Base-by-base conservation (phyloP, 2,329 filamentous ascomycete genomes). In the Colletotrichum lini region DNA sequence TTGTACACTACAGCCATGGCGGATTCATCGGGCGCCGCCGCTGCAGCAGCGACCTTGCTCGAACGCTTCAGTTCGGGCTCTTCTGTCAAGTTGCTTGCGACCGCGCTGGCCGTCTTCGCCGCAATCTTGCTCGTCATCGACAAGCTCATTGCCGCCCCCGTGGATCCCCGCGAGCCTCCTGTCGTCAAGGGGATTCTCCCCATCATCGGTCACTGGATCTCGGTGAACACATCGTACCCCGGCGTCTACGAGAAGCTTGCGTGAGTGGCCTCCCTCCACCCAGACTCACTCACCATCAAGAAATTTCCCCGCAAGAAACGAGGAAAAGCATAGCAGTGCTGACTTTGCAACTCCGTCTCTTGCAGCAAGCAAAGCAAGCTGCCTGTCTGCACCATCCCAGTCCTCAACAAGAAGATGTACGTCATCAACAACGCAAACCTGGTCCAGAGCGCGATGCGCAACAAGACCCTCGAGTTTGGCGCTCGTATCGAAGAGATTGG, bases 141-240 rank as follows among this genome's bases (percentile, higher is more conserved):
- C 45, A 68, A 47, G 30, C 21, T 71, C 30, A 18, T 71, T 18
- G 64, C 53, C 4, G 67, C 71, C 6, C 54, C 62, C 21, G 50
- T 79, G 5, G 78, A 81, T 62, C 76, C 80, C 8, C 76, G 78
- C 59, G 85, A 87, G 69, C 85, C 86, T 5, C 83, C 84, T 4
- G 70, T 82, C 0, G 38, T 86, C 35, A 80, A 80, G 44, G 78
- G 82, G 1, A 77, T 59, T 21, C 78, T 87, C 40, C 86, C 85
- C 0, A 76, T 84, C 30, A 73, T 87, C 52, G 85, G 85, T 2
- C 85, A 87, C 73, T 78, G 86, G 30, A 76, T 87, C 47, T 82
- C 78, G 85, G 78, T 86, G 74, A 73, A 84, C 44, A 74, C 77
- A 44, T 75, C 79, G 62, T 79, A 81, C 59, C 75, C 79, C 26